Evolutionary conservation across 495 filamentous ascomycete genomes (phyloP).

Genomic region (Parmelia sp.): DNA sequence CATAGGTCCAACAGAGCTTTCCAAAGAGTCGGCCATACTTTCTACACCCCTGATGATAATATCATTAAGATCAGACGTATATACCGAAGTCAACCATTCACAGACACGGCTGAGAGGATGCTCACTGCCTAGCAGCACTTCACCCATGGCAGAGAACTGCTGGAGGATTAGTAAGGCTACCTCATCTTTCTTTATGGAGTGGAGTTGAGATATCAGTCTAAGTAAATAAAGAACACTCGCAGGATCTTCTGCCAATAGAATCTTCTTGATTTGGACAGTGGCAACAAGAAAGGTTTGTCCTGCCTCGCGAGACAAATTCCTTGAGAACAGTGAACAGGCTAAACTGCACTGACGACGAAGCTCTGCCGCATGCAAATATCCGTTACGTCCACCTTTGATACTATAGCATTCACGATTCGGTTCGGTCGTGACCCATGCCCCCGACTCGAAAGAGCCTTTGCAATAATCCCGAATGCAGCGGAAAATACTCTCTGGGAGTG

Average conservation of each 20-base stretch:
- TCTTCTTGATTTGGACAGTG: neutral
- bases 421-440: slow-evolving; percentile 10
- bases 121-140: slow-evolving; percentile 5
- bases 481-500: slow-evolving; percentile 12
- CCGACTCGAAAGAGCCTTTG: slow-evolving; percentile 15
- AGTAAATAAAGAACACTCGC: neutral
- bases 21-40: neutral
- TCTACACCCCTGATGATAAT: neutral
- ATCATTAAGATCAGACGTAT: neutral
- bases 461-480: slow-evolving; percentile 1
- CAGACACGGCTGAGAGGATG: slow-evolving; percentile 6
- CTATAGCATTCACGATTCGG: neutral
- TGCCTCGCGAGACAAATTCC: neutral
- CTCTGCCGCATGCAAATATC: neutral
- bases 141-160: neutral
- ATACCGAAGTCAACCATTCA: neutral
- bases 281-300: neutral
- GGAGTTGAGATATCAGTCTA: accelerated
- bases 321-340: neutral
- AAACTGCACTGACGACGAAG: accelerated
- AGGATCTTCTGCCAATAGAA: slow-evolving; percentile 3
- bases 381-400: neutral
- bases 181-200: neutral
- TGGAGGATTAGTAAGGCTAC: neutral
- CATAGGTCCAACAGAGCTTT: slow-evolving; percentile 1